phyloP scores from a whole-genome alignment of 352 stramenopile genomes.

The Saprolegnia diclina region DNA sequence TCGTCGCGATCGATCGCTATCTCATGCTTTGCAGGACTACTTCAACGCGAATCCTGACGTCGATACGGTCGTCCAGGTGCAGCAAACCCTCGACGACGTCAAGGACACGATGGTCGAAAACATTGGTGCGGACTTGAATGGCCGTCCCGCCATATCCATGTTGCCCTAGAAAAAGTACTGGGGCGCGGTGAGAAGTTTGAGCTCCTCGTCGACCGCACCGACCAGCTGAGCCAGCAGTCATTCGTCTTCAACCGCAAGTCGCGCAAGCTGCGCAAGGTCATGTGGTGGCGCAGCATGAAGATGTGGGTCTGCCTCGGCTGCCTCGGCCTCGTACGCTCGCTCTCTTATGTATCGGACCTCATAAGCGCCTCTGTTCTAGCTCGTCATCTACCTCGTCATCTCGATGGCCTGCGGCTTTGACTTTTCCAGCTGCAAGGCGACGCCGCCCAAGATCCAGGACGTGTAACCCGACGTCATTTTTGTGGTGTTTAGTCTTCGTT shows the following conservation, averaged over 20 bases:
- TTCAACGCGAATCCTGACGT: conserved; percentile 86
- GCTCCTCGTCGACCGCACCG: conserved; percentile 85
- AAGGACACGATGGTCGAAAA: conserved; percentile 99
- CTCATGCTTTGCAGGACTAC: conserved; percentile 47
- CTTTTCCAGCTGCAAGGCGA: conserved; percentile 61
- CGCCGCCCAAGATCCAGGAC: conserved; percentile 25
- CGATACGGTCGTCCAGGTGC: conserved; percentile 89
- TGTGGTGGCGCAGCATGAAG: conserved; percentile 88
- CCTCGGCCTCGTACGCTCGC: conserved; percentile 49
- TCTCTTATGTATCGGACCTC: not conserved
- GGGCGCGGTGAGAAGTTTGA: conserved; percentile 99
- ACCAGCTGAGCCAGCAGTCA: conserved; percentile 95
- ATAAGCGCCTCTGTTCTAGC: conserved; percentile 27
- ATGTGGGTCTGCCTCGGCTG: conserved; percentile 74
- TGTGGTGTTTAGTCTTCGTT: conserved; percentile 26
- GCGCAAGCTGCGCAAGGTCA: conserved; percentile 78
- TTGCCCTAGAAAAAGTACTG: conserved; percentile 90
- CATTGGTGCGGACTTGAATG: conserved; percentile 89
- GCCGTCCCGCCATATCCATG: too few relatives aligned
- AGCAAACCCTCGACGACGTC: conserved; percentile 96
- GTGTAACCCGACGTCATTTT: conserved; percentile 21
- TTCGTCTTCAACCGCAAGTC: conserved; percentile 95
- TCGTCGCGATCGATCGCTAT: not conserved
- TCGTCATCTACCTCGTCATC: conserved; percentile 82
- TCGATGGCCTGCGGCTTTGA: conserved; percentile 84